phyloP scores from a whole-genome alignment of 768 basidiomycete species.

The Boletus sp. region DNA sequence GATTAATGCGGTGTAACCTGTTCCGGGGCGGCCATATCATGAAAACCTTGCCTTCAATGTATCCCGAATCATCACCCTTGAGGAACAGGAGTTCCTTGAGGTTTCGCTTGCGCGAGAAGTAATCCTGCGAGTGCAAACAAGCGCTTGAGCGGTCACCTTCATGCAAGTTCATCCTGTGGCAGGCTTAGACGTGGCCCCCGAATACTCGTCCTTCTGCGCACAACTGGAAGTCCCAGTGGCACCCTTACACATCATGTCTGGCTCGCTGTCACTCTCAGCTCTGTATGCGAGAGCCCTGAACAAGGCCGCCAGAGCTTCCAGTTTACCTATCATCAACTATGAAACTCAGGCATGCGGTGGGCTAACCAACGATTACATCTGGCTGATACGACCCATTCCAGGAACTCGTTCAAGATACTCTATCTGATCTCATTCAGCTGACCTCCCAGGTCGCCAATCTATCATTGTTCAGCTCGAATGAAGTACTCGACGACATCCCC shows the following conservation, averaged over 20 bases:
- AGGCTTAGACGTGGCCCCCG: not conserved
- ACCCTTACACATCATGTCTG: conserved; percentile 17
- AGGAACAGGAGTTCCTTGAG: conserved; percentile 33
- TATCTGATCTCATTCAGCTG: conserved; percentile 54
- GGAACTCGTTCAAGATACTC: conserved; percentile 55
- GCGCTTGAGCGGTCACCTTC: not conserved
- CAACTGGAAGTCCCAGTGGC: not conserved
- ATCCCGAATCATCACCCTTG: conserved; percentile 34
- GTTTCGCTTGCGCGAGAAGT: conserved; percentile 28
- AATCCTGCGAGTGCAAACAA: conserved; percentile 1
- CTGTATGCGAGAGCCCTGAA: conserved; percentile 41
- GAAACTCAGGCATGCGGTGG: conserved; percentile 42
- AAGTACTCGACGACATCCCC: conserved; percentile 76
- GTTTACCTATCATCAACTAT: conserved; percentile 40
- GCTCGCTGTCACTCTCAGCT: conserved; percentile 29
- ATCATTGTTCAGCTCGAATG: conserved; percentile 80
- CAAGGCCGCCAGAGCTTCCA: conserved; percentile 36
- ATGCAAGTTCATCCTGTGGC: conserved; percentile 8
- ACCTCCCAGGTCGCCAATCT: conserved; percentile 54
- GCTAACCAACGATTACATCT: not conserved
- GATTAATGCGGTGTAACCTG: conserved; percentile 29
- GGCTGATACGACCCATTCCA: conserved; percentile 29
- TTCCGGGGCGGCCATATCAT: conserved; percentile 44
- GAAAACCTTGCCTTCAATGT: conserved; percentile 39
- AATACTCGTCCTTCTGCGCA: not conserved